Evolutionary conservation across 768 basidiomycete species (phyloP), one percentile per base, ranked within the genome.

Genomic region (Strobilomyces dryophilus): DNA sequence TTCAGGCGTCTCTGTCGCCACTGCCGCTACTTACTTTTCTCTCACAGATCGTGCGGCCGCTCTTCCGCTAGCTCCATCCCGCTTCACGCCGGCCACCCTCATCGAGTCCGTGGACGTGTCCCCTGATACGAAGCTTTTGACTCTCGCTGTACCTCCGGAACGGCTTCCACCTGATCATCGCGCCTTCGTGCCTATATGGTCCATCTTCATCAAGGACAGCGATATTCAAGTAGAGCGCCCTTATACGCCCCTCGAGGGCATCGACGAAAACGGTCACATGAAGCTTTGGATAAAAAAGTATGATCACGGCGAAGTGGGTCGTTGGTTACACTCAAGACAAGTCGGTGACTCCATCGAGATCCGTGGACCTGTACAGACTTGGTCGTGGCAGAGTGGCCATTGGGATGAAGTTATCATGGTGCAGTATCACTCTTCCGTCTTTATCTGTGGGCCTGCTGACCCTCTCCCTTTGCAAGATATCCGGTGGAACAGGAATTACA

Each of bases 371-470:
- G 63, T 89, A 24, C 75, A 71, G 57, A 91, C 88, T 1, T 89
- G 85, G 84, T 57, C 63, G 27, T 77, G 73, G 73, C 66, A 73
- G 21, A 79, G 80, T 68, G 74, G 72, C 34, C 73, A 77, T 14
- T 92, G 86, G 86, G 91, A 93, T 61, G 84, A 93, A 54, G 69
- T 93, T 45, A 71, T 93, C 15, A 82, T 93, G 86, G 91, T 85
- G 64, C 40, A 60, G 62, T 54, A 47, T 20, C 11, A 10, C 8
- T 32, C 20, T 26, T 20, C 21, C 29, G 36, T 24, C 29, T 21
- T 44, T 32, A 20, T 20, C n/a, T 35, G 14, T 40, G 17, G 45
- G 27, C 36, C 10, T 34, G 15, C 47, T 51, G 35, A 56, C 31
- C n/a, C 9, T 35, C 43, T 27, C 21, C 14, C 10, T n/a, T 37